A percentile compares a stretch with the other conserved stretches of the same genome.
Conservation (phyloP, 1,284 basidiomycete species). For the Ganoderma resinaceum region DNA sequence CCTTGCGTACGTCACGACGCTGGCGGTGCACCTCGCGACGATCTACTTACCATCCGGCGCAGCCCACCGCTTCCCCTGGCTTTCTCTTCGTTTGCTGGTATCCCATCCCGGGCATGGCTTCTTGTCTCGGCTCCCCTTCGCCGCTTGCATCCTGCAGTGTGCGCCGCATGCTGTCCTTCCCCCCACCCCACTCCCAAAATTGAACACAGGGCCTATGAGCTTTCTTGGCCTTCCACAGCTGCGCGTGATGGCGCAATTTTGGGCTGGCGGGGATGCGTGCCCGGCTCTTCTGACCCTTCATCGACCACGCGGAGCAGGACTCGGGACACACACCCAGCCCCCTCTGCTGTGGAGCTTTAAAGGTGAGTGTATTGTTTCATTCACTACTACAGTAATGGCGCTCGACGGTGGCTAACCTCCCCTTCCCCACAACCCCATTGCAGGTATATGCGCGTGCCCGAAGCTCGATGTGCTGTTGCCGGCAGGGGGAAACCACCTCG, state of each 20-base stretch:
- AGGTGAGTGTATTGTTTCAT: no score
- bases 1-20: no score
- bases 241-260: background rate
- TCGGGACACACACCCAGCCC: background rate
- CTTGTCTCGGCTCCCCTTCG: background rate
- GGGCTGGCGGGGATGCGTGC: background rate
- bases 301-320: background rate
- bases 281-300: background rate
- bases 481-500: no score
- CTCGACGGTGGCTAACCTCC: no score
- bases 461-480: no score
- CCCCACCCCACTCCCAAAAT: no score
- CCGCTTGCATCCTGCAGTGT: no score
- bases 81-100: background rate
- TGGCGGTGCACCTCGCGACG: background rate
- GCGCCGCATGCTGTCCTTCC: background rate
- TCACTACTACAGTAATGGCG: no score
- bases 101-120: background rate
- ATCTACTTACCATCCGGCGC: background rate
- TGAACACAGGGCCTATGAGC: no score
- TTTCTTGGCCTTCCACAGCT: background rate
- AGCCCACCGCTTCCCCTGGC: background rate
- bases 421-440: no score
- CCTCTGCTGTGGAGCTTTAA: background rate
- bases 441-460: no score